These are phyloP conservation scores for Kwoniella pini DNA, from an alignment of 768 basidiomycete genomes.

Conservation along the genomic window DNA sequence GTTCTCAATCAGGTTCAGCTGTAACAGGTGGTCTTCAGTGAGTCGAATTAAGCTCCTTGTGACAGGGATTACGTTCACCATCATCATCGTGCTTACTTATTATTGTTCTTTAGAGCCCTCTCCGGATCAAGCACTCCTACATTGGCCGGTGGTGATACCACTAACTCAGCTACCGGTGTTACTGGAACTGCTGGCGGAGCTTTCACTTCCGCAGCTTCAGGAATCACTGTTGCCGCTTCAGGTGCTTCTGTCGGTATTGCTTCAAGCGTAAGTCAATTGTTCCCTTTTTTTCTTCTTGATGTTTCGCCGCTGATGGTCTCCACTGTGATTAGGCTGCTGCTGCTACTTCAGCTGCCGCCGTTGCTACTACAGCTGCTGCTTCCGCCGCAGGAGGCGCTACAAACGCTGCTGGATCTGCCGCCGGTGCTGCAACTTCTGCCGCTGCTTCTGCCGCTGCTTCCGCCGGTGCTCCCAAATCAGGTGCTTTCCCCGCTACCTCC, in stretches of 20 bases:
- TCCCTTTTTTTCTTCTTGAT: no score
- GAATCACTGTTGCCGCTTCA: conserved; percentile 3
- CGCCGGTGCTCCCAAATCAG: conserved; percentile 2
- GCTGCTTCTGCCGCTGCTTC: conserved; percentile 3
- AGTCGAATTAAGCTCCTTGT: not conserved
- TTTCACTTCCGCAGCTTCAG: conserved; percentile 7
- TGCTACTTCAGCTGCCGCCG: no score
- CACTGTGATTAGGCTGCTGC: no score
- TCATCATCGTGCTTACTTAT: not conserved
- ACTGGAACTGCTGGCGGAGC: not conserved
- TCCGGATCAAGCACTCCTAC: not conserved
- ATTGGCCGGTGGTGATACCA: not conserved
- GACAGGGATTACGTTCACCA: no score
- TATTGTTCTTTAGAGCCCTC: not conserved
- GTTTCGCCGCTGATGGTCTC: no score
- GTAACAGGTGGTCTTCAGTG: conserved; percentile 21
- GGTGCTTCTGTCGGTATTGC: no score
- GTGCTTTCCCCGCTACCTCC: conserved; percentile 5
- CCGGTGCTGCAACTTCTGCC: not conserved
- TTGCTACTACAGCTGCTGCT: not conserved
- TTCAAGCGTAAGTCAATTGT: no score
- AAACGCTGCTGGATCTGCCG: conserved; percentile 1
- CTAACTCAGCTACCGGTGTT: not conserved
- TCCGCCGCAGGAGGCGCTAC: conserved; percentile 4
- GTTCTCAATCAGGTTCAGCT: conserved; percentile 13